Evolutionary conservation across 192 early-diverging fungal genomes (phyloP).

Genomic region (Lobosporangium transversale): DNA sequence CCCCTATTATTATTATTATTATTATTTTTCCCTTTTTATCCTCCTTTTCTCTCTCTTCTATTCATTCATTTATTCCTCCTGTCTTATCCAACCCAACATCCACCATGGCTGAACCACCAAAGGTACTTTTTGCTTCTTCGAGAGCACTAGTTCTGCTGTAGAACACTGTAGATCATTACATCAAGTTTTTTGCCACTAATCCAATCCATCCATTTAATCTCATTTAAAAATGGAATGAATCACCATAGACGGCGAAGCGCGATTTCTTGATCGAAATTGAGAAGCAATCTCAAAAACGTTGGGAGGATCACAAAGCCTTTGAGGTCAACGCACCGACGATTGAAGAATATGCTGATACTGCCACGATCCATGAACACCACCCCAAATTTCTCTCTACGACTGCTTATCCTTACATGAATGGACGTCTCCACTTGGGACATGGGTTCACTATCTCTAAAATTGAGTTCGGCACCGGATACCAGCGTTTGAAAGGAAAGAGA

Average conservation of each 20-base stretch:
- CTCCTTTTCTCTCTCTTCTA: too few species aligned
- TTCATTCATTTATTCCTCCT: too few species aligned
- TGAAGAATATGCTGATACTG: conserved; percentile 58
- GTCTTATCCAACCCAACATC: too few species aligned
- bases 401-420: conserved; percentile 98
- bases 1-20: too few species aligned
- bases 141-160: too few species aligned
- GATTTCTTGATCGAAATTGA: conserved; percentile 83
- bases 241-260: conserved; percentile 79
- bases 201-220: too few species aligned
- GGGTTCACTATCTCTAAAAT: conserved; percentile 96
- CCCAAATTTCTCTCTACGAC: conserved; percentile 97
- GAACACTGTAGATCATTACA: too few species aligned
- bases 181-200: too few species aligned
- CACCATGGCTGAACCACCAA: too few species aligned
- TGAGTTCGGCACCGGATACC: conserved; percentile 95
- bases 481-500: conserved; percentile 91
- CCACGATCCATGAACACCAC: conserved; percentile 66
- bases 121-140: too few species aligned
- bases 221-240: too few species aligned
- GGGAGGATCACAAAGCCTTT: conserved; percentile 82
- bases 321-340: conserved; percentile 88
- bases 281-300: conserved; percentile 75
- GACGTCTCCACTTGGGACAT: conserved; percentile 93
- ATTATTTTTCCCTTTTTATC: too few species aligned